Evolutionary conservation across 352 stramenopile genomes (phyloP), one percentile per base, ranked within the genome.

Genomic region (Phytophthora lateralis): DNA sequence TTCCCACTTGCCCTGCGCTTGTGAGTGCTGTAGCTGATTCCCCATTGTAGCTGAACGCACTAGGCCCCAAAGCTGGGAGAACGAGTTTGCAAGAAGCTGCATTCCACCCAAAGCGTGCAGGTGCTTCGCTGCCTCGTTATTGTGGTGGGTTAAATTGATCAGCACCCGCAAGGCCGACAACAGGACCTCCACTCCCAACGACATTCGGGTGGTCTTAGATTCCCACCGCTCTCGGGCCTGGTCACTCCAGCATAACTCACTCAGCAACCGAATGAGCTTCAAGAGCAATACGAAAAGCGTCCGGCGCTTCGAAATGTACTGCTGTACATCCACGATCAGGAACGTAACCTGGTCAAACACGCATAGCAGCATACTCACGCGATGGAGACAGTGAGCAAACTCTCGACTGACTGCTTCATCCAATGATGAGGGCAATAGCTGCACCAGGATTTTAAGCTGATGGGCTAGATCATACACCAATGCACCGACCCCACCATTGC

Each of bases 121-220:
- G 18, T 88, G 69, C 0, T 9, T 47, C 17, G 78, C 74, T 47
- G 82, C 81, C 6, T 75, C 69, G 24, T 63, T 44, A 17, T 87
- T 91, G 54, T 90, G 81, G 38, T 95, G 85, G 1, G 85, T 91
- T 17, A 95, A 71, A 53, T 95, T 95, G 63, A 93, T 86, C 12
- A 93, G 34, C 17, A 93, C 77, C 11, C 83, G 78, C 39, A 92
- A 39, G 9, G 69, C 48, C 2, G 69, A 70, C 15, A 89, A 46
- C 9, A 90, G 60, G 0, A 80, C 72, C 5, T 90, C 81, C 1
- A 78, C 54, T 12, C 67, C 45, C 34, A 80, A 50, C 7, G 69
- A 60, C 55, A 76, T 67, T 34, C 69, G 63, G n/a, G 48, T 48
- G n/a, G 66, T 26, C 9, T 75, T 53, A 10, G 21, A 42, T 39